Base-by-base conservation (phyloP, 305 asterid genomes). In the Solanum hybrid region DNA sequence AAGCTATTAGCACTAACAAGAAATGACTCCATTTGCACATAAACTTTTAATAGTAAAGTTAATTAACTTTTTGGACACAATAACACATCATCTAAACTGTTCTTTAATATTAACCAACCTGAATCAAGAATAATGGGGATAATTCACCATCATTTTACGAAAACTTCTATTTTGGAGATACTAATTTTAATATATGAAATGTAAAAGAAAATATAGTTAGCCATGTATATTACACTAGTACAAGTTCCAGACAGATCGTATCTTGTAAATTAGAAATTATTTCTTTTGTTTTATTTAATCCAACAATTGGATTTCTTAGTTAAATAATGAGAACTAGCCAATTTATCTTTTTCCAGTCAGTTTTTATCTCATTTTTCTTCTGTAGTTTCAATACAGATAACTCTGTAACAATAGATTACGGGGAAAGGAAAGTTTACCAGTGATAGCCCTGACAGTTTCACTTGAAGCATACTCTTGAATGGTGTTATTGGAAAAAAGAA, bases 401-500 rank as follows among this genome's bases (percentile, higher is more conserved):
- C 39, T 31, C 27, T 51, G 45, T 85, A n/a, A 22, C 31, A 22
- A 61, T 33, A 76, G 79, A 72, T 85, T 75, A 80, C n/a, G 61
- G 87, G 70, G 80, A 89, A 34, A 86, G 65, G 78, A 87, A 91
- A 84, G 65, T 75, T 92, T 95, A 98, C 99, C 99, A 89, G 99
- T 98, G 89, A 98, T 96, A 90, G 99, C 97, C 92, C 99, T 95
- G 93, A 98, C 99, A 84, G 99, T 98, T 94, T 98, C 99, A 91
- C 99, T 97, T 82, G 99, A 98, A 83, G 99, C 99, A 89, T 97
- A 98, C 93, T 98, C 99, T 95, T 98, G 99, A 90, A 98, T 96
- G 92, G 99, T 98, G 86, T 95, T 96, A 90, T 98, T 98, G 33
- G 99, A 94, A 93, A 98, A 98, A 57, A 98, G 99, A 91, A 97